Evolutionary conservation across 208 protist species (phyloP).

Genomic region (Wallacemonas collosoma): DNA sequence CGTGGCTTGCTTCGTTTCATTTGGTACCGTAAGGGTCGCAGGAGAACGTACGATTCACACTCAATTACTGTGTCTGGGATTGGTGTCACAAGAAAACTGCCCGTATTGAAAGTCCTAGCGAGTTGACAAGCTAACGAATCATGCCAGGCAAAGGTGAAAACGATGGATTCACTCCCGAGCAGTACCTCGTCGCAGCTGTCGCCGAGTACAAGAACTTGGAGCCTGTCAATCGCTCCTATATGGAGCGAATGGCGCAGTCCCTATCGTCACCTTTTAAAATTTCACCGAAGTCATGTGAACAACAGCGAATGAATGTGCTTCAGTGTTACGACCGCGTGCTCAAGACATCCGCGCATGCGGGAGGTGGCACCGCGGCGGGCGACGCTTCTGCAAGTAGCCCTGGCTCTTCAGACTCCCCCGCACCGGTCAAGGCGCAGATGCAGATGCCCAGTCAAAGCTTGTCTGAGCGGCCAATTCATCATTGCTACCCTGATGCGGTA

Average conservation of each 20-base stretch:
- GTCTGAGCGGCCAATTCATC: constrained; percentile 35
- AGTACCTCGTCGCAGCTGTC: constrained; percentile 66
- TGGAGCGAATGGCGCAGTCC: constrained; percentile 59
- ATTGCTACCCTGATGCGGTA: constrained; percentile 50
- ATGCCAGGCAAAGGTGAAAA: constrained; percentile 11
- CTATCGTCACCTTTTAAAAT: constrained; percentile 79
- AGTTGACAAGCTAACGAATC: background rate
- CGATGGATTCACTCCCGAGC: constrained; percentile 53
- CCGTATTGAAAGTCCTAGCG: too few relatives aligned
- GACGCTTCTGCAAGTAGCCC: background rate
- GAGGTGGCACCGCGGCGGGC: background rate
- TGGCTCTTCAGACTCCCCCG: background rate
- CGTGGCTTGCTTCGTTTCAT: too few relatives aligned
- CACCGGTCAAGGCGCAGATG: background rate
- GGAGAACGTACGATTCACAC: too few relatives aligned
- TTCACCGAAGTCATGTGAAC: constrained; percentile 66
- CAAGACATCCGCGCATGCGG: constrained; percentile 15
- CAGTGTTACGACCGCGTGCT: constrained; percentile 64
- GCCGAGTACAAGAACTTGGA: constrained; percentile 71
- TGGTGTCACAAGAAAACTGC: too few relatives aligned
- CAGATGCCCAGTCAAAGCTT: constrained; percentile 5
- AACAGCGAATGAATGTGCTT: constrained; percentile 40
- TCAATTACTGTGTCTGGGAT: too few relatives aligned
- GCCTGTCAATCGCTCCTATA: constrained; percentile 44
- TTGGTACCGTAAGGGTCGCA: too few relatives aligned